phyloP scores from a whole-genome alignment of 768 basidiomycete genomes.

The Coprinopsis cinerea region DNA sequence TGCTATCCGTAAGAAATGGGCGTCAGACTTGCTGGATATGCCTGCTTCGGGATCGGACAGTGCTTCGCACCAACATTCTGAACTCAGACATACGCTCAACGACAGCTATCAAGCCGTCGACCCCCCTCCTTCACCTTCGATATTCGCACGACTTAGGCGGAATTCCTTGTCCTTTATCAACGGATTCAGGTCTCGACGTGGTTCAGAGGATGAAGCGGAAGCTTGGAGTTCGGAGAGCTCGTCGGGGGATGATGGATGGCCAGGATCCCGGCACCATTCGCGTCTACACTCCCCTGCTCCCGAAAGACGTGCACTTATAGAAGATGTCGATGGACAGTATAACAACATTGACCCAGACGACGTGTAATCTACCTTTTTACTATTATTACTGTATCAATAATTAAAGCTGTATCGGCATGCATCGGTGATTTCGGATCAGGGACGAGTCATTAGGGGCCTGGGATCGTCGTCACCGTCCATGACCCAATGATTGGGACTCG shows the following conservation, averaged over 20 bases:
- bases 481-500: too few relatives aligned
- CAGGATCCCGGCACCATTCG: background rate
- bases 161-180: conserved; percentile 6
- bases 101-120: background rate
- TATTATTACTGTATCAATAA: too few relatives aligned
- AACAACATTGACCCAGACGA: too few relatives aligned
- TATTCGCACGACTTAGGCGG: conserved; percentile 5
- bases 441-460: too few relatives aligned
- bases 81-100: background rate
- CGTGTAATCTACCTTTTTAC: too few relatives aligned
- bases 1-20: conserved; percentile 43
- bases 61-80: background rate
- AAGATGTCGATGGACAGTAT: too few relatives aligned
- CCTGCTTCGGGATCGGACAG: conserved; percentile 2
- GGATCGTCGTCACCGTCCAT: too few relatives aligned
- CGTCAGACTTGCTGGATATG: conserved; percentile 33
- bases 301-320: background rate
- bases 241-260: conserved; percentile 6
- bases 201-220: background rate
- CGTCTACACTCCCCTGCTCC: background rate
- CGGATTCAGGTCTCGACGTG: conserved; percentile 1
- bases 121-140: conserved; percentile 4
- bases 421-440: too few relatives aligned
- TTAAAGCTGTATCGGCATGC: too few relatives aligned
- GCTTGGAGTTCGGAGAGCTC: conserved; percentile 6